Percentiles rank a stretch among this genome's conserved stretches.
Evolutionary conservation across 2,329 filamentous ascomycete genomes (phyloP).

Genomic region (Pseudogymnoascus sp.): DNA sequence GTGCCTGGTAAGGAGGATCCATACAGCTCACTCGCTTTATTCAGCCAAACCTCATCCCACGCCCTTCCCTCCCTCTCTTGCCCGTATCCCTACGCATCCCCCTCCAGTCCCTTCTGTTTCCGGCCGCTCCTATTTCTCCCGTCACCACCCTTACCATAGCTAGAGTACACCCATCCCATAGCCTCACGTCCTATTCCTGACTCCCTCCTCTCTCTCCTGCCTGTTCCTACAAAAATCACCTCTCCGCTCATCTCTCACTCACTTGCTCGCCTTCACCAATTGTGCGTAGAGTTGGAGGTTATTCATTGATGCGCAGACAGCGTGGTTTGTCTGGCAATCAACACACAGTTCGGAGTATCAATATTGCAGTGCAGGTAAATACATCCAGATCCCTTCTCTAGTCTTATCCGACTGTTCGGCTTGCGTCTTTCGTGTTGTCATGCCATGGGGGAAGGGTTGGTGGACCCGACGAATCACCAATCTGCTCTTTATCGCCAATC

Average conservation of each 20-base stretch:
- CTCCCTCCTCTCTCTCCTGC: neutral
- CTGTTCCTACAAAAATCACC: neutral
- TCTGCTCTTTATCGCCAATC: constrained; percentile 8
- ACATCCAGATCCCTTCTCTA: neutral
- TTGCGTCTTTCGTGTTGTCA: constrained; percentile 2
- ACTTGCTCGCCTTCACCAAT: neutral
- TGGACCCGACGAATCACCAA: constrained; percentile 6
- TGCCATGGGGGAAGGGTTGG: constrained; percentile 1
- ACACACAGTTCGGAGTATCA: neutral
- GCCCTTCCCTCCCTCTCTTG: neutral
- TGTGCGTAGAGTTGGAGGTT: neutral
- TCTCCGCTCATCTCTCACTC: neutral
- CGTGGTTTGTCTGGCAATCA: neutral
- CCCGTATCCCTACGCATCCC: neutral
- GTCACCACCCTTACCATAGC: neutral
- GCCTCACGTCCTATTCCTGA: neutral
- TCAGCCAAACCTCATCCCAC: constrained; percentile 4
- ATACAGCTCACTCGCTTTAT: constrained; percentile 7
- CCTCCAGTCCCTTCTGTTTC: neutral
- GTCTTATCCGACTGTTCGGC: constrained; percentile 2
- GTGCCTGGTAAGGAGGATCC: neutral
- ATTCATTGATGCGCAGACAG: neutral
- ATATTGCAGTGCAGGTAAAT: neutral
- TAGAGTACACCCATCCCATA: neutral
- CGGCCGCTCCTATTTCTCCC: constrained; percentile 1